phyloP scores from a whole-genome alignment of 441 rosid genomes.

The Erysimum pusillum region DNA sequence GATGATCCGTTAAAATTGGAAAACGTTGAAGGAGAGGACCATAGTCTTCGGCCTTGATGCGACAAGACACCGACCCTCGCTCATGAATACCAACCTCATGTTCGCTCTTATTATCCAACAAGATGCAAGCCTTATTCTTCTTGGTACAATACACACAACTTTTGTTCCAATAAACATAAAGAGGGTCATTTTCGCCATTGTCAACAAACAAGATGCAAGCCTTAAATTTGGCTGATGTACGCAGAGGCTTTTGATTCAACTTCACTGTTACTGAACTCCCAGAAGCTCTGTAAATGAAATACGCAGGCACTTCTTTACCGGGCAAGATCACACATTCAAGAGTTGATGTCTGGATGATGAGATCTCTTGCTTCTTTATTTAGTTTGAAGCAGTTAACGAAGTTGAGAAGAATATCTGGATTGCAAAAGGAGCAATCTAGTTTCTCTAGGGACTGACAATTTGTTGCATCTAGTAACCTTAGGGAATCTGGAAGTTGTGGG shows the following conservation, averaged over 20 bases:
- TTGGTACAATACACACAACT: not conserved
- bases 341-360: too few species aligned
- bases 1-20: not conserved
- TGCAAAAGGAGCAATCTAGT: too few species aligned
- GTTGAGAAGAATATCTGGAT: too few species aligned
- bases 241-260: not conserved
- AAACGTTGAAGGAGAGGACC: rapidly evolving
- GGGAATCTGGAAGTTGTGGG: too few species aligned
- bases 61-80: not conserved
- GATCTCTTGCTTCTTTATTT: too few species aligned
- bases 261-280: not conserved
- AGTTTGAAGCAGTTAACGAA: too few species aligned
- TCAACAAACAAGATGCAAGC: not conserved
- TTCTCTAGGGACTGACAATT: too few species aligned
- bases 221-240: not conserved
- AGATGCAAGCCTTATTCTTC: not conserved
- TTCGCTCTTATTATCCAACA: too few species aligned
- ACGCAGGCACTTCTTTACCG: not conserved
- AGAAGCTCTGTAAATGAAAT: not conserved
- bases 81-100: not conserved
- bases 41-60: not conserved
- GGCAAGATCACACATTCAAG: too few species aligned
- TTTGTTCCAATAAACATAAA: rapidly evolving
- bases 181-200: not conserved
- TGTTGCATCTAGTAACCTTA: too few species aligned